Evolutionary conservation across 352 stramenopile species (phyloP).

Genomic region (Pythium grandisporangium): DNA sequence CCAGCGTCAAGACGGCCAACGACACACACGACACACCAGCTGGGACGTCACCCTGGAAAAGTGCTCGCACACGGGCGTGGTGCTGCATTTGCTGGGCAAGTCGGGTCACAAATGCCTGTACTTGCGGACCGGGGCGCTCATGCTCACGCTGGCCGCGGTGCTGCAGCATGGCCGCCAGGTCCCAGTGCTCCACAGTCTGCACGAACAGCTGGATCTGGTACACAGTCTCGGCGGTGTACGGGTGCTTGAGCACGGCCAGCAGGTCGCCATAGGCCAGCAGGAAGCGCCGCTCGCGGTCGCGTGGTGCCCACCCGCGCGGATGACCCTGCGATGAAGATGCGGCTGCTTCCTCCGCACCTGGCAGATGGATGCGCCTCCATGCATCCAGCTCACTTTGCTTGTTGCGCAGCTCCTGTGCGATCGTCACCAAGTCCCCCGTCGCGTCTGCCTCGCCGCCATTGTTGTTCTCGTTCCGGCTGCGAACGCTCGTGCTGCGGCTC

Average conservation of each 20-base stretch:
- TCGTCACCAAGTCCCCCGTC: conserved; percentile 11
- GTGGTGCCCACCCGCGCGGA: conserved; percentile 10
- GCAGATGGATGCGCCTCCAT: conserved; percentile 28
- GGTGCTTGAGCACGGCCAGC: conserved; percentile 43
- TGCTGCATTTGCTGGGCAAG: conserved; percentile 51
- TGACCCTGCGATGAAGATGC: background rate
- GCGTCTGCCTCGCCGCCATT: background rate
- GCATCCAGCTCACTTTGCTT: conserved; percentile 25
- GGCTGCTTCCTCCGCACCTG: too few relatives aligned
- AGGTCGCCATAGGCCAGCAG: conserved; percentile 50
- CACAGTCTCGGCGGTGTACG: conserved; percentile 52
- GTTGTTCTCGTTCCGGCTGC: conserved; percentile 7
- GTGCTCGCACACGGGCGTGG: conserved; percentile 13
- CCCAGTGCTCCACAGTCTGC: conserved; percentile 44
- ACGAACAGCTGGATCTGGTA: conserved; percentile 79
- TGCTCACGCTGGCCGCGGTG: conserved; percentile 23
- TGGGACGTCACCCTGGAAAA: conserved; percentile 11
- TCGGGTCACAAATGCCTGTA: conserved; percentile 60
- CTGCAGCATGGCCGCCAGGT: conserved; percentile 35
- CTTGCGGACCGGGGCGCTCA: conserved; percentile 36
- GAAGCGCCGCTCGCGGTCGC: conserved; percentile 54
- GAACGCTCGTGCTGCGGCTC: too few relatives aligned
- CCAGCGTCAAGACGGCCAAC: conserved; percentile 1
- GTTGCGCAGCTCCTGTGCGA: conserved; percentile 36
- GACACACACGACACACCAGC: background rate